Evolutionary conservation across 73 alveolate species (phyloP), one percentile per base, ranked within the genome.

Genomic region (Tetrahymena elliotti): DNA sequence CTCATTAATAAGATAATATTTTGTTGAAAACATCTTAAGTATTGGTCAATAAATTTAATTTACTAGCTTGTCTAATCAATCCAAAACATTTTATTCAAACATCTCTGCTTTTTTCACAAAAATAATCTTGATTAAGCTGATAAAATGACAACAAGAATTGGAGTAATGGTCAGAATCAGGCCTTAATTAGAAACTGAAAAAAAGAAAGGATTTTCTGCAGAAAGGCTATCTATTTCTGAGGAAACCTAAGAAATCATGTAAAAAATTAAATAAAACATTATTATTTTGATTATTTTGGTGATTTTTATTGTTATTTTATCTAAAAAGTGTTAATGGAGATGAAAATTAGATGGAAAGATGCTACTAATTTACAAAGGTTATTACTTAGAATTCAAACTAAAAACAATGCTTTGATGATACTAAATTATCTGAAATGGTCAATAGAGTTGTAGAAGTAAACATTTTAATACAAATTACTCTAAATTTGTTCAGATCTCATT

Each of bases 291-390:
- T 47, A 2, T 12, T 47, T 18, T 8, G 13, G 20, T 22, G 20
- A 4, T 4, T 18, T 8, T 47, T 47, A 0, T 18, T 47, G 27
- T 18, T 47, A 47, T 10, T 47, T 68, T 68, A 4, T 22, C n/a
- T 24, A 18, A 68, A 68, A 12, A 68, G 88, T 68, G 33, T 68
- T 6, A 37, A 94, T 93, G 96, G 96, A 33, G 84, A 93, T 35
- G 94, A 93, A 35, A 96, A 96, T 35, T 94, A 93, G 54, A 94
- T 95, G 84, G 84, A 95, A 54, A 94, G 96, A 93, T 93, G 97
- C 31, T 98, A 97, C 93, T 97, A 96, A 93, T 98, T 97, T 94
- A 99, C 98, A 93, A 95, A 95, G 38, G 97, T 98, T 3, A 96
- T 96, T 84, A 97, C 97, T 9, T 96, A 97, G 97, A 96, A 97